Evolutionary conservation across 176 grass and related monocot genomes (phyloP).

Genomic region (Poa pratensis): DNA sequence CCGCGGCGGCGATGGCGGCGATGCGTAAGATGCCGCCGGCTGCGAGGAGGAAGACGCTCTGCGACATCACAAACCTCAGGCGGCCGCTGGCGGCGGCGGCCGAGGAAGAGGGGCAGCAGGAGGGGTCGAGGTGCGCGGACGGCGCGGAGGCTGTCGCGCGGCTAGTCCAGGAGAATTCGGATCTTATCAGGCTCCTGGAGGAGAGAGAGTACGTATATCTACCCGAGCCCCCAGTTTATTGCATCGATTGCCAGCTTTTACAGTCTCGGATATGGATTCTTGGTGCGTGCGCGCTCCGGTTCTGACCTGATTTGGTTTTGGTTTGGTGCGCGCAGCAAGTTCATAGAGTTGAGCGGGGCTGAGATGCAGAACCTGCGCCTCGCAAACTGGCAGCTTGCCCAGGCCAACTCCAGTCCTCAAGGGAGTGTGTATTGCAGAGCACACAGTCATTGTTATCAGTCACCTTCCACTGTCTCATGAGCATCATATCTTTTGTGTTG

Average conservation of each 20-base stretch:
- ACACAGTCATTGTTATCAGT: too few species aligned
- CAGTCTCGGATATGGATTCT: background rate
- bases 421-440: too few species aligned
- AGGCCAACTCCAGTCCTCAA: constrained; percentile 52
- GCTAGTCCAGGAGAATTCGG: constrained; percentile 52
- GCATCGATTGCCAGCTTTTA: background rate
- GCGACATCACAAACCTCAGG: constrained; percentile 62
- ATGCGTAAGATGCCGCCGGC: background rate
- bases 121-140: background rate
- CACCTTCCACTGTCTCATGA: too few species aligned
- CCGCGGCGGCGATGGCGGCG: background rate
- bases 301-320: constrained; percentile 8
- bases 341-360: constrained; percentile 36
- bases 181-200: constrained; percentile 47
- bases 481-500: too few species aligned
- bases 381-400: constrained; percentile 60
- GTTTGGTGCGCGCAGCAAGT: constrained; percentile 41
- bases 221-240: background rate
- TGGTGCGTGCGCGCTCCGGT: background rate
- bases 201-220: constrained; percentile 50
- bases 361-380: constrained; percentile 59
- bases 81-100: background rate
- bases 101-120: background rate
- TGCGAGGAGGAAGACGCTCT: constrained; percentile 57
- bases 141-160: constrained; percentile 21